These are phyloP conservation scores for Diversispora epigaea DNA, from an alignment of 192 early-diverging fungal species.

Conservation along the genomic window DNA sequence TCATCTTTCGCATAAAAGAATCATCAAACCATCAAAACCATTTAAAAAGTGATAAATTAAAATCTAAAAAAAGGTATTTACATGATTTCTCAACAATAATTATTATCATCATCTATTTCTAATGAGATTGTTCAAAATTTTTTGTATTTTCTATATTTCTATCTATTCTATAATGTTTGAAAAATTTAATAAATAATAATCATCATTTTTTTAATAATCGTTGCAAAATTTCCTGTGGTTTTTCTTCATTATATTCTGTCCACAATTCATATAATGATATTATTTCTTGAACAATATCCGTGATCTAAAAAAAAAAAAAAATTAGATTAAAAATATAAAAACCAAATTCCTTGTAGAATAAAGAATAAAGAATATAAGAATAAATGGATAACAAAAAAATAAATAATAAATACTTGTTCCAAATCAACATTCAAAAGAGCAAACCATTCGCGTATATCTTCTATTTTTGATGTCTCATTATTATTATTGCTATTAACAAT, in stretches of 20 bases:
- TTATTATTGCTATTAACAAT: no score
- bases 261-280: constrained; percentile 69
- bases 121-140: no score
- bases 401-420: constrained; percentile 51
- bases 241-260: constrained; percentile 63
- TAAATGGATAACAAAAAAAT: no score
- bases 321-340: background rate
- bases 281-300: constrained; percentile 76
- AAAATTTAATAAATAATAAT: no score
- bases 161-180: no score
- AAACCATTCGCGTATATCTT: constrained; percentile 78
- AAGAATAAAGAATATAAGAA: background rate
- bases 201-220: constrained; percentile 6
- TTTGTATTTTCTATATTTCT: no score
- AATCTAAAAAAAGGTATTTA: no score
- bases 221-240: constrained; percentile 37
- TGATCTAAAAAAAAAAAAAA: constrained; percentile 45
- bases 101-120: no score
- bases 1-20: no score
- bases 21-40: no score
- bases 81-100: no score
- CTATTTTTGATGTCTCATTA: constrained; percentile 44
- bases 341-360: background rate
- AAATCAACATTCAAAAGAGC: constrained; percentile 79
- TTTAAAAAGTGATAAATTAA: no score